Base-by-base conservation (phyloP, 2,329 filamentous ascomycete species). In the Hypoxylon sp. region DNA sequence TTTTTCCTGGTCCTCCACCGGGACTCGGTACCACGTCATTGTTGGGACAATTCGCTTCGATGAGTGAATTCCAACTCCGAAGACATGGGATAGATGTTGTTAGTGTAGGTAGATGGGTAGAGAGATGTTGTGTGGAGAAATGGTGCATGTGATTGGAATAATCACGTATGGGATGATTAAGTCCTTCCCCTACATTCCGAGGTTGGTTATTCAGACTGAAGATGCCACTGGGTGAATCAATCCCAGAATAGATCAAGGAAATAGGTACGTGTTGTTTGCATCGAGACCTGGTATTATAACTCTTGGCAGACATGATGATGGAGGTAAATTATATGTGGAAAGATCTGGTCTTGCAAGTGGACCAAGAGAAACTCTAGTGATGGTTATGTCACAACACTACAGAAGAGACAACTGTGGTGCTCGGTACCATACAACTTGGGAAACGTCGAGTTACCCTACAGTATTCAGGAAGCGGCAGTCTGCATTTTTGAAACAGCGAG, bases 1-100 rank as follows among this genome's bases (percentile, higher is more conserved):
- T 39, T 8, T 12, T 37, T 27, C 2, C 32, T 41, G 2, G 19
- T 14, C 11, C 27, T 37, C 39, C n/a, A 29, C 14, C 3, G 25
- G 9, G 9, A 5, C 37, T n/a, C 3, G 29, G 16, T 3, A 23
- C 27, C 37, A 11, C 5, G 16, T 54, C 21, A 56, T 14, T 12
- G 6, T 47, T 45, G 21, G n/a, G 29, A 29, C 29, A 27, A 5
- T 6, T 16, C 5, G n/a, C 53, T 27, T 12, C 9, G 53, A 14
- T 56, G 53, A 25, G 21, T 46, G 41, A 14, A 39, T 39, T 27
- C 45, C n/a, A 27, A 9, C 37, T 29, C 23, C 9, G 11, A 6
- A 46, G 30, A 48, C 21, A 57, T 48, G 41, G 43, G 54, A 57
- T 48, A 32, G 47, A 57, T 37, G 11, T 8, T 30, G 5, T 27